Base-by-base conservation (phyloP, 108 stramenopile species). In the Cyclotella sp. region DNA sequence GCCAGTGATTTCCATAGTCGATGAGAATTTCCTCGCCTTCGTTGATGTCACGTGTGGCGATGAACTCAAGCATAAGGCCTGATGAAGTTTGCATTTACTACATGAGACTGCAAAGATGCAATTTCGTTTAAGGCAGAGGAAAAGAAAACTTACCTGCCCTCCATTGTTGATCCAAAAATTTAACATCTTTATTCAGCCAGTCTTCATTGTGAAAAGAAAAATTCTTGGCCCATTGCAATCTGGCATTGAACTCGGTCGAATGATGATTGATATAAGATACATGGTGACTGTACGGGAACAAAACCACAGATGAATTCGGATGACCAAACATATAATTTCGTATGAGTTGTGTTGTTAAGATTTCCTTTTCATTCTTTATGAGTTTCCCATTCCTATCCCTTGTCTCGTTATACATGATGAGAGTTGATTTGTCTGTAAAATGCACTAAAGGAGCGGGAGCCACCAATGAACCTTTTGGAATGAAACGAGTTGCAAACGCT, bases 281-380 rank as follows among this genome's bases (percentile, higher is more conserved):
- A 26, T 79, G 64, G 7, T 73, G 55, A 29, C 88, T 87, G 75
- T 93, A 93, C 0, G 91, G 91, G 65, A 88, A 90, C 16, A 93
- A 76, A 58, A 93, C 55, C 40, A 93, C 40, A 10, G 82, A 75
- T 2, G 88, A 89, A 57, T 94, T 83, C 16, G 54, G 74, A 73
- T 94, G 93, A 12, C 87, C 84, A 70, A 91, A 92, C 34, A 79
- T 84, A 72, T 94, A 94, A 52, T 94, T 94, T 30, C 84, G 61
- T 43, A 94, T 63, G 12, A 94, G 59, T 54, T 94, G 85, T 44
- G 82, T 80, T 51, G 30, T 64, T 72, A 64, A 41, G 13, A 79
- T 27, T 19, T 85, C 72, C 0, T 76, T 40, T 51, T 68, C 68
- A 24, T 80, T 71, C 11, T 68, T 53, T 0, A 79, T 51, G 4